Base-by-base conservation (phyloP, 345 rosid species). In the Rhizophora apiculata region DNA sequence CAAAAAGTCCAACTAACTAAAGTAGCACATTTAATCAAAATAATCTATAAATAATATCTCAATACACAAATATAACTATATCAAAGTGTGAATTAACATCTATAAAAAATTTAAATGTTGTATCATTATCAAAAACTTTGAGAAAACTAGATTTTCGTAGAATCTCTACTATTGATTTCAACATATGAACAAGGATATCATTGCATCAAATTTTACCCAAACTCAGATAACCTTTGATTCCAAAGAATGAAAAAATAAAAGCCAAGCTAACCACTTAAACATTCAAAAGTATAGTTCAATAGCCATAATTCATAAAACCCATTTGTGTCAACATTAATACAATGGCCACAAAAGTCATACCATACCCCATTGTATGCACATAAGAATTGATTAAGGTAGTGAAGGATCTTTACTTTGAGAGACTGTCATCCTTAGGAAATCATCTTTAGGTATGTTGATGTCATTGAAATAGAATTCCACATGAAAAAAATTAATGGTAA, bases 401-500 rank as follows among this genome's bases (percentile, higher is more conserved):
- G 27, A 48, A 81, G 83, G 78, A 77, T 78, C 84, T 75, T 67
- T 76, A 79, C 75, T 64, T 62, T 76, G 68, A 27, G 67, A 22
- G 39, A 79, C 81, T 46, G 62, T 68, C 48, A 60, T 70, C 48
- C 5, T 63, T 48, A 82, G 82, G 62, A 81, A 81, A 21, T 36
- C 63, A 52, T 82, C 82, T 37, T 69, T 68, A 21, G 80, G 80
- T 34, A 82, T 68, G 54, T 75, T 82, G 71, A 76, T 78, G 55
- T 82, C 82, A 52, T 78, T 82, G 76, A 82, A 82, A 78, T 79
- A 79, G 56, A 82, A 82, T 51, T 79, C 81, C 51, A 79, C 82
- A 81, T 78, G 67, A 6, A 32, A n/a, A n/a, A 19, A 21, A 3
- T 15, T 29, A 27, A 57, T 6, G 5, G 19, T 8, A 22, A 21